A percentile compares a stretch with the other conserved stretches of the same genome.
These are phyloP conservation scores for Lotmaria passim DNA, from an alignment of 208 protist genomes.

Conservation along the genomic window DNA sequence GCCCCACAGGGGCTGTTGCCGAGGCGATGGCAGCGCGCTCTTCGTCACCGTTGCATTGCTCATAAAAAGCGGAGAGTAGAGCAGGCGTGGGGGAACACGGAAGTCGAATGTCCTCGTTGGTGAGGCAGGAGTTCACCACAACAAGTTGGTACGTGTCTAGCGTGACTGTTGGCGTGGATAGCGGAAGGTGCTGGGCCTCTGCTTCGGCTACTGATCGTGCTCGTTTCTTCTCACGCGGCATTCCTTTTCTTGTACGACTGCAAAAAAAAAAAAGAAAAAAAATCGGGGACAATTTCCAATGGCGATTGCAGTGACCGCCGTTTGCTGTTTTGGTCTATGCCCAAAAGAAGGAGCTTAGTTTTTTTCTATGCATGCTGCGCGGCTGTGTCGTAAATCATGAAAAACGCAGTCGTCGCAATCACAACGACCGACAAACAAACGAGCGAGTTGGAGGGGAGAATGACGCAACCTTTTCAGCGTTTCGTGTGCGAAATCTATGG, in stretches of 20 bases:
- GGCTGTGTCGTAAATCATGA: background rate
- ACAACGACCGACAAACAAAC: background rate
- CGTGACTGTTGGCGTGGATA: background rate
- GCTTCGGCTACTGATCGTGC: background rate
- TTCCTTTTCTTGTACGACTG: too few relatives aligned
- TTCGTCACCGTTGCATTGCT: conserved; percentile 1
- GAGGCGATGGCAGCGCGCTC: background rate
- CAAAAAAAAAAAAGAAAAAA: background rate
- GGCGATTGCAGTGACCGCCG: too few relatives aligned
- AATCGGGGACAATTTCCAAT: background rate
- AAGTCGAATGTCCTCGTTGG: conserved; percentile 58
- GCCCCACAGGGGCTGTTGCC: conserved; percentile 1
- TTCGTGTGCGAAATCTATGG: background rate
- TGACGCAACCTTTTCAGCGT: background rate
- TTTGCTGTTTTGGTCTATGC: background rate
- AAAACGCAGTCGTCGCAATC: background rate
- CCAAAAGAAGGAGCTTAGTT: background rate
- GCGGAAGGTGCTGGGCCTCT: too few relatives aligned
- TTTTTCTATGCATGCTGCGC: conserved; percentile 2
- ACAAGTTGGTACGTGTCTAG: conserved; percentile 32
- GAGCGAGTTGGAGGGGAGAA: background rate
- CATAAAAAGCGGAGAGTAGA: conserved; percentile 62
- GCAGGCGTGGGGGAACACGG: conserved; percentile 51
- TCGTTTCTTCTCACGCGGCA: conserved; percentile 4
- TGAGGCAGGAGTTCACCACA: conserved; percentile 59